Evolutionary conservation across 1,284 basidiomycete genomes (phyloP), one percentile per base, ranked within the genome.

Genomic region (Somion occarium): DNA sequence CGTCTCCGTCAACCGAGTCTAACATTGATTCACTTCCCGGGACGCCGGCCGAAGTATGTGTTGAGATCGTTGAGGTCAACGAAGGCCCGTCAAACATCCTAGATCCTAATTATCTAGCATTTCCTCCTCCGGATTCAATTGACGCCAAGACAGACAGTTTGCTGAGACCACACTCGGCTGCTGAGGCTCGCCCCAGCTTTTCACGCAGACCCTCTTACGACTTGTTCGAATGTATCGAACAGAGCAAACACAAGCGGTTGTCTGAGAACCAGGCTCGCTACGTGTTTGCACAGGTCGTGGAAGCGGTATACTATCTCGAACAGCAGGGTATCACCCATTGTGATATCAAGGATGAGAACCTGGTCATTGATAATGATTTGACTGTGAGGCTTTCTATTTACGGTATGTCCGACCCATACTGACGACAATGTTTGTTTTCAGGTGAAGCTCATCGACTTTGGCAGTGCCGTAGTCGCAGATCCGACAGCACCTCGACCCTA

Each of bases 361-460:
- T 94, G 46, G 85, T 95, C 50, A 83, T 96, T 52, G 91, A 94
- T 66, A 73, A 73, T 49, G 70, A 88, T 56, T 71, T 87, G 51
- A 85, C 79, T 70, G 88, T 87, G 57, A 13, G 50, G 45, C 25
- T 9, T 22, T 41, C 18, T 41, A 11, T 37, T n/a, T 37, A 11
- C n/a, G 34, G 34, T 37, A 11, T 37, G 9, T 37, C n/a, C 43
- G 25, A n/a, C 9, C 11, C 19, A 38, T 3, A 23, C 34, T 49
- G 2, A n/a, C 37, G 9, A 18, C 15, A 18, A 27, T 47, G 19
- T 46, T 11, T 41, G 4, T 48, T 54, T 30, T 13, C 64, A 89
- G 82, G 88, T 95, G 63, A 96, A 97, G 67, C 76, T 97, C 48
- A 93, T 97, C 64, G 93, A 97, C 71, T 97, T 97, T 68, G 91